Evolutionary conservation across 495 filamentous ascomycete genomes (phyloP), one percentile per base, ranked within the genome.

Genomic region (Podospora sp.): DNA sequence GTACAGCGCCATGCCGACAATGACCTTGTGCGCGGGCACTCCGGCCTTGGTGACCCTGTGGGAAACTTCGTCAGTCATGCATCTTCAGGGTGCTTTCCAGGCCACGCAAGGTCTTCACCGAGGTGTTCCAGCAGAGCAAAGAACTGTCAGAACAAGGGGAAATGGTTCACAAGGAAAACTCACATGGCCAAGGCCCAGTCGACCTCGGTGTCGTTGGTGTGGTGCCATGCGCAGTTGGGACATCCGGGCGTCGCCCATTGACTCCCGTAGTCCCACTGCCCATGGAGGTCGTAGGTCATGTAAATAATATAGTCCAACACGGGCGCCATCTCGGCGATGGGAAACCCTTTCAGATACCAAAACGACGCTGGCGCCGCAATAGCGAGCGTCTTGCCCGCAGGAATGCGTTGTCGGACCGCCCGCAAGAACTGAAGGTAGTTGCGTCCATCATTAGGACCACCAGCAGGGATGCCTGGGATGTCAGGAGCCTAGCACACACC

Each of bases 401-500:
- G 68, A 36, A 77, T 20, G 7, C 25, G 25, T 14, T 40, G 6
- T 33, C 66, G 65, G 6, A 78, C 36, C 20, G 29, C 9, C 0
- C 20, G 24, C 12, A 80, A 55, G 55, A 76, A 68, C 6, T 33
- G 35, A 8, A 68, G 64, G 59, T 76, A 75, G 40, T 72, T 68
- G 6, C 27, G 11, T 14, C 68, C 73, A 8, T 73, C 70, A 5
- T 49, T 46, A 14, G 65, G 55, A 25, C 65, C 75, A 36, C 11
- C 40, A 18, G 62, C 36, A n/a, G 76, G 73, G 18, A 70, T 72
- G 7, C 63, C 76, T 18, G 71, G 72, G 52, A 78, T 65, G 53
- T 78, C 74, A 3, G 67, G 71, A 8, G 68, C 63, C 11, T 73
- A 73, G 80, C 78, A 58, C 80, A 78, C 49, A 77, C 78, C 5